These are phyloP conservation scores for Aspergillus latus DNA, from an alignment of 2,329 filamentous ascomycete genomes.

Conservation along the genomic window DNA sequence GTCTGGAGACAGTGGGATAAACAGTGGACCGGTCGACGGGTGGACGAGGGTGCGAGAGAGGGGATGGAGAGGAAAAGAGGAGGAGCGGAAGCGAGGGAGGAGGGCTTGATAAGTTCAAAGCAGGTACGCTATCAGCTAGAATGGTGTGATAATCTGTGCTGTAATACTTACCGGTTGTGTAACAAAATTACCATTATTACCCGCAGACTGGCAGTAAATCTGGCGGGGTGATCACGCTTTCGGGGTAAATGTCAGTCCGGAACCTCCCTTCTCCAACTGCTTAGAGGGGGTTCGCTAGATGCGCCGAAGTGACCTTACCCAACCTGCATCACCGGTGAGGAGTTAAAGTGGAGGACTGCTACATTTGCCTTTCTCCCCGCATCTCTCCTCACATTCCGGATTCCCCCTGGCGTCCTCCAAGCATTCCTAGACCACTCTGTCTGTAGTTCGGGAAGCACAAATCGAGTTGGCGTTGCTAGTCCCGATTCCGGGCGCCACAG, in stretches of 20 bases:
- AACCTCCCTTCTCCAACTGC: conserved; percentile 5
- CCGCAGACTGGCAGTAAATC: not conserved
- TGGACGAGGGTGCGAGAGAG: conserved; percentile 14
- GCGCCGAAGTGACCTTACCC: conserved; percentile 25
- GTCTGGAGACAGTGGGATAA: conserved; percentile 3
- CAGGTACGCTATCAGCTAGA: not conserved
- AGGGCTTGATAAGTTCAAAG: conserved; percentile 4
- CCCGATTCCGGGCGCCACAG: not conserved
- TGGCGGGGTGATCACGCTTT: not conserved
- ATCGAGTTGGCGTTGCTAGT: not conserved
- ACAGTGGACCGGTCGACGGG: not conserved
- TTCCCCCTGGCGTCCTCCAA: too few relatives aligned
- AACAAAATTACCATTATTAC: conserved; percentile 3
- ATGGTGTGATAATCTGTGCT: conserved; percentile 1
- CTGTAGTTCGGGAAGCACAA: too few relatives aligned
- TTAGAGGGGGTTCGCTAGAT: not conserved
- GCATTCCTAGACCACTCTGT: too few relatives aligned
- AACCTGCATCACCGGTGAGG: conserved; percentile 28
- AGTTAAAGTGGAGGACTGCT: conserved; percentile 1
- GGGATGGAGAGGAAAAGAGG: conserved; percentile 15
- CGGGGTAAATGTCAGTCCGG: conserved; percentile 1
- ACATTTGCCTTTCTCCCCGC: conserved; percentile 5
- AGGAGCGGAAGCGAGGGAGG: conserved; percentile 18
- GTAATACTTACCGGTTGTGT: not conserved
- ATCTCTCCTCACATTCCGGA: not conserved